Base-by-base conservation (phyloP, 1,284 basidiomycete genomes). In the Neotropicomus parvogracilis region DNA sequence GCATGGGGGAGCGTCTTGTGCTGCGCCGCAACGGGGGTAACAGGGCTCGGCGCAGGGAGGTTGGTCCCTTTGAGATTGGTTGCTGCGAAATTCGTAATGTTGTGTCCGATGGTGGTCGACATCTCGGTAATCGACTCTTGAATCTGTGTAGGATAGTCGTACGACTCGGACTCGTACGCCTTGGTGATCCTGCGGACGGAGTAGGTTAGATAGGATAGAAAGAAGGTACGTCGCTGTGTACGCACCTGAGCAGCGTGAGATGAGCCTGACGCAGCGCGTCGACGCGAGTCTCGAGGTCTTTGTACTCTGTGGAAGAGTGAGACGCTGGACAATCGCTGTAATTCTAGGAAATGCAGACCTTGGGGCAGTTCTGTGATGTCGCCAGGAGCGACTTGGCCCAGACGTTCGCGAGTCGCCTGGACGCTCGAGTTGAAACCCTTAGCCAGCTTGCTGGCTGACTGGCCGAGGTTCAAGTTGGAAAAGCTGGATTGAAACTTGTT, bases 1-100 rank as follows among this genome's bases (percentile, higher is more conserved):
- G 97, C 95, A 66, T 98, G 95, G 3, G 94, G 88, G 40, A 99
- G 85, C 3, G 95, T 99, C 81, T 97, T 97, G 74, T 91, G 91
- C 60, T 82, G 81, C 3, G 72, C 62, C 12, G 74, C 69, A 5
- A 75, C 73, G 2, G 80, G 74, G 0, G 83, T 64, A 16, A 79
- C 60, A 17, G 88, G 83, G 6, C 81, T 72, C 12, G 93, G 87
- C 13, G 82, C 78, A 46, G 93, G 92, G 24, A 97, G 77, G 64
- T 85, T 85, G 28, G 91, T 92, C 51, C 89, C 89, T 75, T 95
- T 88, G 71, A 97, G 75, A 77, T 97, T 87, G 68, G 81, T 78
- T 58, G 91, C 81, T 56, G 95, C 95, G 69, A 99, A 89, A 53
- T 82, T 82, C 58, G 85, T 81, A 75, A 97, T 77, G 66, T 82